A percentile compares a stretch with the other conserved stretches of the same genome.
These are phyloP conservation scores for Calonectria multiphialidica DNA, from an alignment of 2,329 filamentous ascomycete species.

Conservation along the genomic window DNA sequence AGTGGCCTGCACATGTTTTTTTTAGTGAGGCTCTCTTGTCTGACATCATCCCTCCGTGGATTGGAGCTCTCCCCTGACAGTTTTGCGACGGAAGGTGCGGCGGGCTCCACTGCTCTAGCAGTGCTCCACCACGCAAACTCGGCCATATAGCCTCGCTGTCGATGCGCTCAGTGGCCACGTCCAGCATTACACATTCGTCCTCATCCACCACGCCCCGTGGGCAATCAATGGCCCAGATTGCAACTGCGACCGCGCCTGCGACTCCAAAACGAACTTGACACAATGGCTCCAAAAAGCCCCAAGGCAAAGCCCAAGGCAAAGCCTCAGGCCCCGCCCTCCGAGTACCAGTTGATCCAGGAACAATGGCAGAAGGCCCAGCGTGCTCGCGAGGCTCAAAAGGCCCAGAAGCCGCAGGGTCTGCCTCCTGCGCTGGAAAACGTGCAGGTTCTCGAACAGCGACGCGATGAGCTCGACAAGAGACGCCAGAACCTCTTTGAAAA, in stretches of 20 bases:
- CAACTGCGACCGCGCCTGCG: slow-evolving; percentile 29
- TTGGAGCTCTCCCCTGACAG: slow-evolving; percentile 7
- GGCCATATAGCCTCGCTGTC: slow-evolving; percentile 24
- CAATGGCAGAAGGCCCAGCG: slow-evolving; percentile 67
- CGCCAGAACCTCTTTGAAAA: slow-evolving; percentile 64
- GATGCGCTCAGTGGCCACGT: slow-evolving; percentile 36
- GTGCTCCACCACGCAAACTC: slow-evolving; percentile 41
- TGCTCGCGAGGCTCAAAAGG: slow-evolving; percentile 58
- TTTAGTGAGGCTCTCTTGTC: not conserved
- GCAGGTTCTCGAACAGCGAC: slow-evolving; percentile 57
- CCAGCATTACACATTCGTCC: slow-evolving; percentile 23
- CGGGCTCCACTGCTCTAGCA: slow-evolving; percentile 12
- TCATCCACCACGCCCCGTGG: slow-evolving; percentile 24
- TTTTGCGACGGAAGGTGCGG: slow-evolving; percentile 19
- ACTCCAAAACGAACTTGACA: slow-evolving; percentile 23
- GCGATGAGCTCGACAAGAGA: slow-evolving; percentile 60
- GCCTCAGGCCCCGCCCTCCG: slow-evolving; percentile 45
- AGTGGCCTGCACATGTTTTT: not conserved
- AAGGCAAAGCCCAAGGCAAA: slow-evolving; percentile 43
- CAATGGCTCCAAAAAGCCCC: slow-evolving; percentile 45
- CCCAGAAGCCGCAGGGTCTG: slow-evolving; percentile 41
- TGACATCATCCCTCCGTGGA: not conserved
- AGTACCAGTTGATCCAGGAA: slow-evolving; percentile 66
- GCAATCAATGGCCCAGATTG: slow-evolving; percentile 44
- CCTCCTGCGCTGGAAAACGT: slow-evolving; percentile 49